phyloP scores from a whole-genome alignment of 306 rosid species.

The peach (Prunus persica) region Prunus_persica_NCBIv2 NC_034011.1:23817501-23818000 shows the following conservation, averaged over 20 bases:
- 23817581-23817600: neutral
- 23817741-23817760: conserved; percentile 45
- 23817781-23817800: conserved; percentile 91
- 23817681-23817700: conserved; percentile 70
- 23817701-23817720: conserved; percentile 82
- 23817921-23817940: conserved; percentile 79
- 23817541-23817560: neutral
- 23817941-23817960: conserved; percentile 92
- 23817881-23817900: conserved; percentile 63
- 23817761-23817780: conserved; percentile 77
- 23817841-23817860: conserved; percentile 43
- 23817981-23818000: conserved; percentile 74
- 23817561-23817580: neutral
- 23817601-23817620: neutral
- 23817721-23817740: conserved; percentile 67
- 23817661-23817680: conserved; percentile 19
- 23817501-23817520: neutral
- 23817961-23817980: conserved; percentile 88
- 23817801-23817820: conserved; percentile 85
- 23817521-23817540: neutral
- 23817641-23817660: neutral
- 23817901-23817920: conserved; percentile 96
- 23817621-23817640: neutral
- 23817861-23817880: conserved; percentile 44
- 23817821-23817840: conserved; percentile 63